These are phyloP conservation scores for Rhynchospora breviuscula DNA, from an alignment of 176 grass and related monocot species.

Conservation along the genomic window DNA sequence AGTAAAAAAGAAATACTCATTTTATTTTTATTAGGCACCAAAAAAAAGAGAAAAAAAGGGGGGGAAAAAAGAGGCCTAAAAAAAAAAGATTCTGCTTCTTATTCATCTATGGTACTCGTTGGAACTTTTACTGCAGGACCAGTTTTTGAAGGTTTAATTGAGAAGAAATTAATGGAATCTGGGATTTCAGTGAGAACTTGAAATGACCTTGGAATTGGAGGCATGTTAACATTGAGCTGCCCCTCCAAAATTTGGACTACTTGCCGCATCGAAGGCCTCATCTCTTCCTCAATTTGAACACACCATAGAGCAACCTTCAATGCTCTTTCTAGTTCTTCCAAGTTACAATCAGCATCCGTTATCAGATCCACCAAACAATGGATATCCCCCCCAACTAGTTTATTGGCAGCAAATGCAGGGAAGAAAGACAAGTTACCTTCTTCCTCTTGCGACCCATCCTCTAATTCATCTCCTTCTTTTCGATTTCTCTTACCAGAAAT, in stretches of 20 bases:
- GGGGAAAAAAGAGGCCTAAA: too few species aligned
- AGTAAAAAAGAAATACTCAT: neutral
- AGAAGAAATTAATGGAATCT: neutral
- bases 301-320: conserved; percentile 49
- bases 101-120: neutral
- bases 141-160: neutral
- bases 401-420: conserved; percentile 28
- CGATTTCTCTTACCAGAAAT: conserved; percentile 11
- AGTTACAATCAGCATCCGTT: conserved; percentile 2
- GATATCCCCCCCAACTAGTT: conserved; percentile 7
- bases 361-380: conserved; percentile 25
- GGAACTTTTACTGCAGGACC: neutral
- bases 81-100: neutral
- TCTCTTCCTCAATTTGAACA: conserved; percentile 31
- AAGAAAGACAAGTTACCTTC: conserved; percentile 20
- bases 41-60: neutral
- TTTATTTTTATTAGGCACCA: neutral
- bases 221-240: conserved; percentile 10
- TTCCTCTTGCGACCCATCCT: neutral
- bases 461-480: neutral
- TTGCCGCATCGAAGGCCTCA: conserved; percentile 29
- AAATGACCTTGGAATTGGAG: conserved; percentile 34
- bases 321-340: conserved; percentile 18
- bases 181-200: conserved; percentile 13
- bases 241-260: conserved; percentile 38